Percentiles rank a stretch among this genome's conserved stretches.
phyloP scores from a whole-genome alignment of 768 basidiomycete genomes.

The Boletus huronensis region DNA sequence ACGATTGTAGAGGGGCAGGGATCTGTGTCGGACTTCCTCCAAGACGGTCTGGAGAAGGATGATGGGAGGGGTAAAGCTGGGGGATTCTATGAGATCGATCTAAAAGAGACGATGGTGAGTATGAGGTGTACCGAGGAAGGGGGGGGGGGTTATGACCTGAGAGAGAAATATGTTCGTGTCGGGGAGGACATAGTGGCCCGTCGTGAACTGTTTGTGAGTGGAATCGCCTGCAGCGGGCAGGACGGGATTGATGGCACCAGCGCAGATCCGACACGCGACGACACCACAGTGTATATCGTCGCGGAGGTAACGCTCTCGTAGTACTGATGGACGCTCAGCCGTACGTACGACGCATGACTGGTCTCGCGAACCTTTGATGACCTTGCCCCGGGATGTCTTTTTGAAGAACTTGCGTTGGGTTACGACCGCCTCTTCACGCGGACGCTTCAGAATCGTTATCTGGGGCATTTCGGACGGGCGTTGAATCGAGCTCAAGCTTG shows the following conservation, averaged over 20 bases:
- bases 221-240: constrained; percentile 60
- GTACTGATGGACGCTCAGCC: constrained; percentile 46
- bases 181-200: constrained; percentile 81
- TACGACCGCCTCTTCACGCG: constrained; percentile 63
- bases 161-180: constrained; percentile 95
- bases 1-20: constrained; percentile 88
- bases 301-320: constrained; percentile 91
- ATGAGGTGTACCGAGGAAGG: background rate
- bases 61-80: constrained; percentile 70
- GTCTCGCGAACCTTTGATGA: constrained; percentile 71
- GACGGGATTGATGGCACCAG: constrained; percentile 35
- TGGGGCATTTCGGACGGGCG: too few relatives aligned
- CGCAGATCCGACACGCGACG: constrained; percentile 62
- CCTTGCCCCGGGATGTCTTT: constrained; percentile 91
- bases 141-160: constrained; percentile 50
- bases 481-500: too few relatives aligned
- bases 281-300: constrained; percentile 90
- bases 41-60: constrained; percentile 93
- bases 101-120: constrained; percentile 29
- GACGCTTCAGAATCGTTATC: constrained; percentile 72
- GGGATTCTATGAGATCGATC: constrained; percentile 93
- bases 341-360: background rate
- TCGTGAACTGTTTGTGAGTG: constrained; percentile 52
- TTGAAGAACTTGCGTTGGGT: constrained; percentile 94
- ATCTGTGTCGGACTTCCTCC: constrained; percentile 94